Conservation (phyloP, 495 filamentous ascomycete genomes). For the Annulohypoxylon bovei region DNA sequence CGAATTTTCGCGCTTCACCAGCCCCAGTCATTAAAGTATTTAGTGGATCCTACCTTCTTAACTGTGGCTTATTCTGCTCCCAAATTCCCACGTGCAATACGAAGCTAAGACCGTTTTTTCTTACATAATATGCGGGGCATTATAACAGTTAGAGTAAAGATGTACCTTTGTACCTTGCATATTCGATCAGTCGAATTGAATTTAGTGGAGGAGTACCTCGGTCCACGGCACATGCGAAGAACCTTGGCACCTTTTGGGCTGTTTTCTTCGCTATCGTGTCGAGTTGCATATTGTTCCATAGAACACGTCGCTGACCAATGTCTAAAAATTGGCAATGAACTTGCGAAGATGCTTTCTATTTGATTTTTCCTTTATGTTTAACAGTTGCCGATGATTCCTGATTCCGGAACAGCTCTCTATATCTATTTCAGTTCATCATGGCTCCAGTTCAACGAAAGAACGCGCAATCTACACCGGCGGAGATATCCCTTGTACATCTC, state of each 20-base stretch:
- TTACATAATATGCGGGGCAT: neutral
- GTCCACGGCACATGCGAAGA: constrained; percentile 35
- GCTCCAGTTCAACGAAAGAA: constrained; percentile 66
- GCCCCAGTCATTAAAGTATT: constrained; percentile 41
- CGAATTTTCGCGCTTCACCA: constrained; percentile 47
- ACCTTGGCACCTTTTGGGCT: neutral
- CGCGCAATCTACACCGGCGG: constrained; percentile 72
- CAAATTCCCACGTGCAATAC: neutral
- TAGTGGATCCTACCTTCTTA: neutral
- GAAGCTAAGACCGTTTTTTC: neutral
- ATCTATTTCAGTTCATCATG: constrained; percentile 54
- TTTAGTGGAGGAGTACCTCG: constrained; percentile 34
- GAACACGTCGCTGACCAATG: constrained; percentile 9
- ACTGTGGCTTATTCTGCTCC: neutral
- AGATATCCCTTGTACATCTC: constrained; percentile 81
- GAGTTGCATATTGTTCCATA: neutral
- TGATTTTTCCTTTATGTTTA: constrained; percentile 3
- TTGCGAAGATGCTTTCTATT: neutral
- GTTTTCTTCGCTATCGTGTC: constrained; percentile 1
- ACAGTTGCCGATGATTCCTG: neutral
- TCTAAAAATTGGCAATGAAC: neutral
- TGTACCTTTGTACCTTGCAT: constrained; percentile 9
- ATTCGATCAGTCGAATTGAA: constrained; percentile 3
- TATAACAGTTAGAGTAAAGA: neutral
- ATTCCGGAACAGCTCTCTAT: constrained; percentile 6